Evolutionary conservation across 257 asterid genomes (phyloP).

Genomic region (Nicotiana tabacum): DNA sequence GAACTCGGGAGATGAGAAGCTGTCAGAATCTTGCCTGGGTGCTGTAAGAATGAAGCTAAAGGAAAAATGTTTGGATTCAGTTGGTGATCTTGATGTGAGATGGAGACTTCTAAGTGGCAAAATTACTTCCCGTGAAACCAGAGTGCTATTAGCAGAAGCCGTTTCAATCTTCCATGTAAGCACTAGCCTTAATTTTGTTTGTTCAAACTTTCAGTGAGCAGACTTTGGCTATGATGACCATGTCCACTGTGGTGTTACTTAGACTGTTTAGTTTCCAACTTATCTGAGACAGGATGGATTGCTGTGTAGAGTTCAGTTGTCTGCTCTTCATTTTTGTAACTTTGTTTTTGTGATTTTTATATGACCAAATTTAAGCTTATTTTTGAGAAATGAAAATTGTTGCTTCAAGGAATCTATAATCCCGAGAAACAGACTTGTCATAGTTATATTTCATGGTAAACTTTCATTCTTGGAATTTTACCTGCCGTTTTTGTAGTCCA

Average conservation of each 20-base stretch:
- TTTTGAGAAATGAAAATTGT: not conserved
- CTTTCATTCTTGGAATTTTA: not conserved
- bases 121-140: conserved; percentile 65
- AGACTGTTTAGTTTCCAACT: not conserved
- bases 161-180: conserved; percentile 96
- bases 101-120: conserved; percentile 96
- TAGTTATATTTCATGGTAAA: not conserved
- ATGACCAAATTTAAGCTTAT: not conserved
- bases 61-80: conserved; percentile 26
- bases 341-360: not conserved
- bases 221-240: not conserved
- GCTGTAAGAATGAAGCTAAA: conserved; percentile 45
- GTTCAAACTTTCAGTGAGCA: not conserved
- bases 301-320: not conserved
- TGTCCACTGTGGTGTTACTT: not conserved
- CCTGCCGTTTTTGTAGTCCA: not conserved
- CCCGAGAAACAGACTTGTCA: not conserved
- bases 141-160: conserved; percentile 80
- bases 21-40: conserved; percentile 63
- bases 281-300: not conserved
- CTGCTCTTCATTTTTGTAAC: not conserved
- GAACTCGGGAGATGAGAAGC: conserved; percentile 65
- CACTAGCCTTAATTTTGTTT: not conserved
- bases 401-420: not conserved
- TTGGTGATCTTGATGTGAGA: conserved; percentile 55